These are phyloP conservation scores for Theileria annulata DNA, from an alignment of 169 alveolate species.

Conservation along the genomic window DNA sequence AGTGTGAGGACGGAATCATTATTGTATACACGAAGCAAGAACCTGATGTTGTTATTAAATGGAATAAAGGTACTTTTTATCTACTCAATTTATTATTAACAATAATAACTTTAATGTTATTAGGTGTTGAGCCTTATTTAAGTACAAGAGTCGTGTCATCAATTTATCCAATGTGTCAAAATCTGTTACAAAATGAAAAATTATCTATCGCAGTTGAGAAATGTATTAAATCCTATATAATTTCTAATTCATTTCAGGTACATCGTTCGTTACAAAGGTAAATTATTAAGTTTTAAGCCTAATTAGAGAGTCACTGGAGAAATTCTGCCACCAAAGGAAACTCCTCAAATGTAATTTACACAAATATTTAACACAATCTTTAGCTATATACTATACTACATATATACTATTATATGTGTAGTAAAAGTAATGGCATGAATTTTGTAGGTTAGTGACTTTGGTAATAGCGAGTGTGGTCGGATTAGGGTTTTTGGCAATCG, in stretches of 20 bases:
- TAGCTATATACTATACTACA: neutral
- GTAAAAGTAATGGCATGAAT: neutral
- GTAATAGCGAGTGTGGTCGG: slow-evolving; percentile 61
- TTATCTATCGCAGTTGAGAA: slow-evolving; percentile 56
- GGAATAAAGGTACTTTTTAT: slow-evolving; percentile 43
- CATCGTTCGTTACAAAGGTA: slow-evolving; percentile 39
- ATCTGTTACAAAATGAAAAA: slow-evolving; percentile 37
- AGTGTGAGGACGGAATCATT: slow-evolving; percentile 61
- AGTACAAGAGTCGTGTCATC: slow-evolving; percentile 64
- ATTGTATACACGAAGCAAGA: slow-evolving; percentile 30
- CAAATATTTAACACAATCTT: neutral
- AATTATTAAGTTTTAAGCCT: neutral
- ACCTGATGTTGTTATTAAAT: slow-evolving; percentile 40
- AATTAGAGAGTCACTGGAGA: slow-evolving; percentile 54
- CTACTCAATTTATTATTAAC: neutral
- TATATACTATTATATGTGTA: neutral
- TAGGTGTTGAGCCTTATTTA: slow-evolving; percentile 60
- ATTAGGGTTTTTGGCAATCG: slow-evolving; percentile 27
- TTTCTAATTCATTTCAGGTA: slow-evolving; percentile 16
- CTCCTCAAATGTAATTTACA: slow-evolving; percentile 54
- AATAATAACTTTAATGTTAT: neutral
- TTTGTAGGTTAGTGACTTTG: slow-evolving; percentile 57
- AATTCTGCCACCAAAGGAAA: slow-evolving; percentile 63
- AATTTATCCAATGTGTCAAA: slow-evolving; percentile 54
- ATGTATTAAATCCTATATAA: slow-evolving; percentile 30